phyloP scores from a whole-genome alignment of 2,329 filamentous ascomycete species.

The Tolypocladium guangdongense region DNA sequence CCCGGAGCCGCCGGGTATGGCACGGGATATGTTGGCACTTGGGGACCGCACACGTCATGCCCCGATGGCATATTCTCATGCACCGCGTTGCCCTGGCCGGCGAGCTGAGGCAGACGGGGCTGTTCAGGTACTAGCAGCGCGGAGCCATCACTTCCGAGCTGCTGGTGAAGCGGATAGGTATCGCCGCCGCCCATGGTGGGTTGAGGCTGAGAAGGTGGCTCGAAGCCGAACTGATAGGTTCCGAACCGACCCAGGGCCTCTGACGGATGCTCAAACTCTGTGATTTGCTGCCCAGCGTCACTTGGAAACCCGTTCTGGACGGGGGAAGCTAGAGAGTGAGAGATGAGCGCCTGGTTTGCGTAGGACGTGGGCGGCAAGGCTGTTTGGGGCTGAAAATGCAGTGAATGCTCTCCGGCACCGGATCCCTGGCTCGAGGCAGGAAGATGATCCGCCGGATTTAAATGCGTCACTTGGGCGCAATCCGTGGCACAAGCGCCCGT shows the following conservation, averaged over 20 bases:
- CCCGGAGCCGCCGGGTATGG: not conserved
- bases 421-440: not conserved
- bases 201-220: not conserved
- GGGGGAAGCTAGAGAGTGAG: not conserved
- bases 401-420: not conserved
- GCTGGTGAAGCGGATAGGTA: not conserved
- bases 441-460: not conserved
- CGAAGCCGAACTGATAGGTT: not conserved
- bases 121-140: not conserved
- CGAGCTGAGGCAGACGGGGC: not conserved
- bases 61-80: not conserved
- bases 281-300: not conserved
- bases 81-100: not conserved
- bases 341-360: not conserved
- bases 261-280: not conserved
- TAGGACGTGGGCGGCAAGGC: not conserved
- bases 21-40: not conserved
- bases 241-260: not conserved
- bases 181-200: constrained; percentile 1
- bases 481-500: not conserved
- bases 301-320: not conserved
- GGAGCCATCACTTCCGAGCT: not conserved
- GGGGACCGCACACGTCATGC: not conserved
- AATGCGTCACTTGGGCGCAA: not conserved
- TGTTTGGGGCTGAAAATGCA: not conserved